Percentiles rank a stretch among this genome's conserved stretches.
These are phyloP conservation scores for Pseudogymnoascus verrucosus DNA, from an alignment of 2,329 filamentous ascomycete genomes.

Conservation along the genomic window DNA sequence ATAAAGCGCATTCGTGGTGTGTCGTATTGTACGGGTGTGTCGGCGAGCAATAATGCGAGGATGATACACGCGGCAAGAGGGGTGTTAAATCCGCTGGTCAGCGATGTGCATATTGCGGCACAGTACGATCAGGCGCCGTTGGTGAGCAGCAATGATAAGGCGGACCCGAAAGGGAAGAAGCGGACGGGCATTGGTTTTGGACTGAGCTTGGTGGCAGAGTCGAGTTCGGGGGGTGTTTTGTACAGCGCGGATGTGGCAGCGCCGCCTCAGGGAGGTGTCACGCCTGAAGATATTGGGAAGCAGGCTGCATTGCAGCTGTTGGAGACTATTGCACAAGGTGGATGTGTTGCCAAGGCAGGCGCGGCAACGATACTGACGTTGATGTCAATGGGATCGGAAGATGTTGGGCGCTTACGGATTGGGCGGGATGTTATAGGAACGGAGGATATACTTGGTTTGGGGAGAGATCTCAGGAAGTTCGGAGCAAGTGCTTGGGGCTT, in stretches of 20 bases:
- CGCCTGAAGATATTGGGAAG: slow-evolving; percentile 86
- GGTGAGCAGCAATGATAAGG: slow-evolving; percentile 44
- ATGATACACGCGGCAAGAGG: slow-evolving; percentile 90
- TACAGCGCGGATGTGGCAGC: slow-evolving; percentile 79
- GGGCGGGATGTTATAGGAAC: slow-evolving; percentile 74
- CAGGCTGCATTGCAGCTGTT: slow-evolving; percentile 83
- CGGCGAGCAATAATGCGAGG: slow-evolving; percentile 83
- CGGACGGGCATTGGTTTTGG: slow-evolving; percentile 86
- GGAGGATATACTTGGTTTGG: slow-evolving; percentile 71
- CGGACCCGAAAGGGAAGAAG: slow-evolving; percentile 48
- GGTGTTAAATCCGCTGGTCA: slow-evolving; percentile 75
- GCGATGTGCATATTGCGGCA: slow-evolving; percentile 84
- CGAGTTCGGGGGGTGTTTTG: slow-evolving; percentile 68
- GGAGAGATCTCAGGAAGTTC: slow-evolving; percentile 79
- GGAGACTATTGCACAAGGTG: slow-evolving; percentile 72
- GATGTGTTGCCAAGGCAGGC: slow-evolving; percentile 68
- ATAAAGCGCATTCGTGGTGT: slow-evolving; percentile 88
- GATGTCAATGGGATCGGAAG: slow-evolving; percentile 97
- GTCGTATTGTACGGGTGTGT: slow-evolving; percentile 86
- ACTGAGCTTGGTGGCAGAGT: slow-evolving; percentile 82
- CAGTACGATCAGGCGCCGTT: slow-evolving; percentile 63
- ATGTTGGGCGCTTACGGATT: slow-evolving; percentile 79
- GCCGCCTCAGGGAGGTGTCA: slow-evolving; percentile 68
- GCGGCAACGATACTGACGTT: slow-evolving; percentile 70
- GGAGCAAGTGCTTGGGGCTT: slow-evolving; percentile 88